Evolutionary conservation across 2,329 filamentous ascomycete species (phyloP).

Genomic region (Paraphoma sp.): DNA sequence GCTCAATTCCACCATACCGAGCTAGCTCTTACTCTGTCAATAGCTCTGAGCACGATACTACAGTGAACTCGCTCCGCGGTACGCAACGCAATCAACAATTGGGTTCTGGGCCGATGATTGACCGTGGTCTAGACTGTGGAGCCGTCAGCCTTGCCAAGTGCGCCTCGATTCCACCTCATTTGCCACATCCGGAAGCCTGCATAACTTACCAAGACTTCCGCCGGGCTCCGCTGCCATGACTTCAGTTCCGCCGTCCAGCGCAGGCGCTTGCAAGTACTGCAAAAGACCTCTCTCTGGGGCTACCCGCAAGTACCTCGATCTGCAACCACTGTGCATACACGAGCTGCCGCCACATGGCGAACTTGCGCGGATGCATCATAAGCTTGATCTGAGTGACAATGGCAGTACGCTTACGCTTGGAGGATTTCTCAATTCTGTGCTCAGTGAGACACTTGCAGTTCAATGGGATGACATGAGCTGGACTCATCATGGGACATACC

Average conservation of each 20-base stretch:
- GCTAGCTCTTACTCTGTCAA: background rate
- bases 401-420: slow-evolving; percentile 6
- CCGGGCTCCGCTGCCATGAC: slow-evolving; percentile 1
- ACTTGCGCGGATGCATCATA: slow-evolving; percentile 1
- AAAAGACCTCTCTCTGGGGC: background rate
- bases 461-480: slow-evolving; percentile 21
- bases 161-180: background rate
- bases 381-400: background rate
- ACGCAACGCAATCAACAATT: background rate
- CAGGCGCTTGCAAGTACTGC: background rate
- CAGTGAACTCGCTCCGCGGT: background rate
- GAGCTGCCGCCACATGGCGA: slow-evolving; percentile 28
- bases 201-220: slow-evolving; percentile 3
- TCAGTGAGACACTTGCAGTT: slow-evolving; percentile 22
- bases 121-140: slow-evolving; percentile 2
- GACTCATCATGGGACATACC: slow-evolving; percentile 20
- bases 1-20: background rate
- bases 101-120: background rate
- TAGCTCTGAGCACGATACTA: background rate
- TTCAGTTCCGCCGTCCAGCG: background rate
- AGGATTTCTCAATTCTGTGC: slow-evolving; percentile 22
- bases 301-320: slow-evolving; percentile 10
- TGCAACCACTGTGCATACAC: slow-evolving; percentile 13
- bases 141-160: background rate
- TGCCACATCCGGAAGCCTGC: background rate